A percentile compares a stretch with the other conserved stretches of the same genome.
phyloP scores from a whole-genome alignment of 257 asterid genomes.

The Hygrophila difformis region DNA sequence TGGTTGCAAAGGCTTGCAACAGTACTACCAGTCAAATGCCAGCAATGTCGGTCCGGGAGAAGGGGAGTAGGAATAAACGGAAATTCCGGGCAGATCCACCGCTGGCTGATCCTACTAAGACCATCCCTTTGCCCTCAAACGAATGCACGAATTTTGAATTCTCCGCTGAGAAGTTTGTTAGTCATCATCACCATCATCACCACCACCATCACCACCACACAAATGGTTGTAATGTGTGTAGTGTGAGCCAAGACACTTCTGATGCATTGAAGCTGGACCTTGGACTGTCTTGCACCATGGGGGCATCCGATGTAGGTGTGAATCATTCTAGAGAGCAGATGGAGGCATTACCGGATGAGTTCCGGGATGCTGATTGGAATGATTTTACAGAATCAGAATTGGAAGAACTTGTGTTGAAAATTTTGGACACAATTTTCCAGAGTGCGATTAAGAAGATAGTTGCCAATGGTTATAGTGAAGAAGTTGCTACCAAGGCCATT shows the following conservation, averaged over 20 bases:
- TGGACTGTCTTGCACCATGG: slow-evolving; percentile 58
- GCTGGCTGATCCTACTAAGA: slow-evolving; percentile 43
- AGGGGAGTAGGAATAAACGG: slow-evolving; percentile 87
- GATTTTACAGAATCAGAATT: slow-evolving; percentile 84
- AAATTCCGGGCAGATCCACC: slow-evolving; percentile 93
- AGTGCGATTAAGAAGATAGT: slow-evolving; percentile 77
- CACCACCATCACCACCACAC: too few species aligned
- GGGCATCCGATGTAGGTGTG: slow-evolving; percentile 37
- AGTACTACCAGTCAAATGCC: slow-evolving; percentile 60
- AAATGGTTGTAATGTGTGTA: slow-evolving; percentile 53
- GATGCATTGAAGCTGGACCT: slow-evolving; percentile 74
- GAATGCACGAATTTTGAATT: slow-evolving; percentile 67
- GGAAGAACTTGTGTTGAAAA: slow-evolving; percentile 68
- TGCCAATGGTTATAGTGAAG: slow-evolving; percentile 65
- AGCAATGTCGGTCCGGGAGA: slow-evolving; percentile 50
- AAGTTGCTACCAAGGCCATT: slow-evolving; percentile 65
- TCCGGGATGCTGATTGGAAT: slow-evolving; percentile 84
- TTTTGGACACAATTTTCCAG: slow-evolving; percentile 68
- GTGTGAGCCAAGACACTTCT: slow-evolving; percentile 36
- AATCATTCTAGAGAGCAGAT: slow-evolving; percentile 38
- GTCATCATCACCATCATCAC: too few species aligned
- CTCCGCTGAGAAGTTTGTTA: slow-evolving; percentile 66
- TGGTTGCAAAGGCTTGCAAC: slow-evolving; percentile 66
- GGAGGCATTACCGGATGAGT: slow-evolving; percentile 39
- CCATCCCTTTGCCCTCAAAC: slow-evolving; percentile 39